phyloP scores from a whole-genome alignment of 1,284 basidiomycete species.

The Agroathelia rolfsii region DNA sequence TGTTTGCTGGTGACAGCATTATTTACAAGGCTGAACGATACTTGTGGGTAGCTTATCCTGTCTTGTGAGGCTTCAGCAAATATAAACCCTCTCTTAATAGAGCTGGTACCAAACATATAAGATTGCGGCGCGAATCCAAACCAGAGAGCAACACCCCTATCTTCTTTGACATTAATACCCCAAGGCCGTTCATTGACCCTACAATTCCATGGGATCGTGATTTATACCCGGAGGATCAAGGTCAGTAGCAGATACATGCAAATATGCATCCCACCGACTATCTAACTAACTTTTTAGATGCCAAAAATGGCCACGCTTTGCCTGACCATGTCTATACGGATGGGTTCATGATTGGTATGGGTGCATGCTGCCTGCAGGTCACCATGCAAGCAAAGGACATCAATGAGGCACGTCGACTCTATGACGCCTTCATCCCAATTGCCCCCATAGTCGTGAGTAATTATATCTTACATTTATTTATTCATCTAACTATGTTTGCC shows the following conservation, averaged over 20 bases:
- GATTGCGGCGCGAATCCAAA: conserved; percentile 83
- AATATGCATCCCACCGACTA: conserved; percentile 60
- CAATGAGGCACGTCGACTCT: conserved; percentile 82
- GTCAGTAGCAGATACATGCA: conserved; percentile 34
- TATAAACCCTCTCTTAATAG: conserved; percentile 32
- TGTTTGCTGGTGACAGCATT: conserved; percentile 93
- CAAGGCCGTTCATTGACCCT: conserved; percentile 83
- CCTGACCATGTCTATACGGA: conserved; percentile 96
- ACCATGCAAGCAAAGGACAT: conserved; percentile 97
- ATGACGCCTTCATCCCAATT: conserved; percentile 90
- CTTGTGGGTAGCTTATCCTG: conserved; percentile 82
- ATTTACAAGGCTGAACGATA: conserved; percentile 97
- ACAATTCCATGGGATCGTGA: conserved; percentile 80
- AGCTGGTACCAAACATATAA: conserved; percentile 93
- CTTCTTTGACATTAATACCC: conserved; percentile 83
- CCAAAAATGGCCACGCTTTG: conserved; percentile 79
- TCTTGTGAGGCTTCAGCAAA: conserved; percentile 52
- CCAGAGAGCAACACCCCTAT: conserved; percentile 95
- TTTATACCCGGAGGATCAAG: conserved; percentile 73
- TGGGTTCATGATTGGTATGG: conserved; percentile 99
- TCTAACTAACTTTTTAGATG: no score
- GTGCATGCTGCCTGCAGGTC: conserved; percentile 94
- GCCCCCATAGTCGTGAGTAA: conserved; percentile 85
- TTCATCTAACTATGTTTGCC: conserved; percentile 6
- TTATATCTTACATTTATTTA: conserved; percentile 33